Percentiles rank a stretch among this genome's conserved stretches.
Conservation (phyloP, 148 eudicot genomes). For the Diospyros kaki region DNA sequence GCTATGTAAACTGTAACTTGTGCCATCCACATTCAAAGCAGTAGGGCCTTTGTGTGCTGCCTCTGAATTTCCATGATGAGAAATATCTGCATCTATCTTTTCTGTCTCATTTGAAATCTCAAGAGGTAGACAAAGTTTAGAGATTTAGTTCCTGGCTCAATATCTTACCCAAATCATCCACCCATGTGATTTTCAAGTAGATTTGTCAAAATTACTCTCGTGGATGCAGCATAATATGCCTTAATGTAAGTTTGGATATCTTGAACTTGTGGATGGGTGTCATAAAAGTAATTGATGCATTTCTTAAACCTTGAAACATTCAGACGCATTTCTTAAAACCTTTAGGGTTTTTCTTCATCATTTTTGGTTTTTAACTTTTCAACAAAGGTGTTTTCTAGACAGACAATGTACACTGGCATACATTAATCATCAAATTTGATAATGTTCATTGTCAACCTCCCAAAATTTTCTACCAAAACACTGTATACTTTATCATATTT, state of each 20-base stretch:
- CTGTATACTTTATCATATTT: background rate
- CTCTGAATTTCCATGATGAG: background rate
- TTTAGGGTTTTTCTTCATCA: background rate
- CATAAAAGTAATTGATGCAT: too few species aligned
- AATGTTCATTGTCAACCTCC: background rate
- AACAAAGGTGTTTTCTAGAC: background rate
- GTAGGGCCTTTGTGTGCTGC: background rate
- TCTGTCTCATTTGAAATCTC: background rate
- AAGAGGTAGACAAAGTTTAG: background rate
- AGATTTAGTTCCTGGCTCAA: background rate
- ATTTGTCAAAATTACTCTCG: too few species aligned
- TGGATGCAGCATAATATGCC: background rate
- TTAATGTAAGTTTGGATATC: background rate
- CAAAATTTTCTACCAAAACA: background rate
- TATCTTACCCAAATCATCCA: background rate
- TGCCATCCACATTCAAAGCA: too few species aligned
- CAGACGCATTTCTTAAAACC: background rate
- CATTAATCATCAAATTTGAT: background rate
- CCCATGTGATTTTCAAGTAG: background rate
- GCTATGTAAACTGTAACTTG: too few species aligned
- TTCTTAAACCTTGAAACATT: background rate
- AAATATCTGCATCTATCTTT: background rate
- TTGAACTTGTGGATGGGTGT: too few species aligned
- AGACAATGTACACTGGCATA: background rate
- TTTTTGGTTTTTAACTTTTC: background rate